phyloP scores from a whole-genome alignment of 441 rosid genomes.

The Francoa sonchifolia region DNA sequence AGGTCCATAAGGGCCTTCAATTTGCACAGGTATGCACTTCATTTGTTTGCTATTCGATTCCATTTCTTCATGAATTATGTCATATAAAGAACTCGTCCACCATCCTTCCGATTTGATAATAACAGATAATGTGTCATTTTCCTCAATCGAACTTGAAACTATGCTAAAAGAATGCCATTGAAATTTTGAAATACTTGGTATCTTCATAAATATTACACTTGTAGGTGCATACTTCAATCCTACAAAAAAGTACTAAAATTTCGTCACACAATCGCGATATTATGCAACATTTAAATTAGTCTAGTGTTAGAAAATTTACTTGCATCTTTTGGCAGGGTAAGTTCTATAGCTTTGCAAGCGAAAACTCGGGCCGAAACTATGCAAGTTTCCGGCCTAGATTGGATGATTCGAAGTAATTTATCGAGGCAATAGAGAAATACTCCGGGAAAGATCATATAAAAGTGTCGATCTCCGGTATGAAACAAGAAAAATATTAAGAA shows the following conservation, averaged over 20 bases:
- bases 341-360: slow-evolving; percentile 55
- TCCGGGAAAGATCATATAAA: slow-evolving; percentile 62
- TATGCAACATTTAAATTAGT: too few species aligned
- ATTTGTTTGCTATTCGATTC: slow-evolving; percentile 20
- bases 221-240: slow-evolving; percentile 56
- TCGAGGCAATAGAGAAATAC: slow-evolving; percentile 68
- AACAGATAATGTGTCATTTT: slow-evolving; percentile 37
- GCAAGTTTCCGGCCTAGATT: slow-evolving; percentile 46
- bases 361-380: slow-evolving; percentile 42
- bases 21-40: slow-evolving; percentile 28
- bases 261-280: too few species aligned
- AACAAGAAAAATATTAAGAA: slow-evolving; percentile 66
- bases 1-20: slow-evolving; percentile 92
- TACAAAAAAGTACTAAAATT: too few species aligned
- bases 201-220: slow-evolving; percentile 52
- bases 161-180: slow-evolving; percentile 86
- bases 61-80: slow-evolving; percentile 16
- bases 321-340: slow-evolving; percentile 55
- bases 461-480: slow-evolving; percentile 82
- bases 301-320: slow-evolving; percentile 23
- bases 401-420: slow-evolving; percentile 53
- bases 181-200: slow-evolving; percentile 43
- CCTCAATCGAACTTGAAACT: slow-evolving; percentile 48
- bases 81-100: slow-evolving; percentile 56
- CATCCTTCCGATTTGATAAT: slow-evolving; percentile 44